These are phyloP conservation scores for Nicotiana rustica DNA, from an alignment of 305 asterid species.

Conservation along the genomic window DNA sequence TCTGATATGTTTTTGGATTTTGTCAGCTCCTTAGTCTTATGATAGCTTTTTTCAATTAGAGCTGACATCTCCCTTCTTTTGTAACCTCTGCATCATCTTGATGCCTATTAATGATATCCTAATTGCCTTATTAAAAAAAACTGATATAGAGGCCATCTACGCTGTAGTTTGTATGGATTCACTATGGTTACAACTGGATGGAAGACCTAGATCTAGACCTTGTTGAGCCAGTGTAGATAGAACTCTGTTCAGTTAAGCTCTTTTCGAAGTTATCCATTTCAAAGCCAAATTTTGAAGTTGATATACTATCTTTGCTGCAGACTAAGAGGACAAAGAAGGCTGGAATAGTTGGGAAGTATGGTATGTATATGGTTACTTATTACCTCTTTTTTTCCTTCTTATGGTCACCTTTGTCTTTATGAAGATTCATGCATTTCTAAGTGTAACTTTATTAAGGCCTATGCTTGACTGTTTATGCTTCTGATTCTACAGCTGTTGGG, in stretches of 20 bases:
- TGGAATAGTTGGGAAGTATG: slow-evolving; percentile 62
- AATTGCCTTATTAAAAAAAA: too few species aligned
- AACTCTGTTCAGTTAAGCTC: not conserved
- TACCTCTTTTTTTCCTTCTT: too few species aligned
- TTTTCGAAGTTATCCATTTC: not conserved
- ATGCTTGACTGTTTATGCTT: not conserved
- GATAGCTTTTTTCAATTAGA: too few species aligned
- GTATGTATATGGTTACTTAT: slow-evolving; percentile 33
- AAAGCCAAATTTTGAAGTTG: not conserved
- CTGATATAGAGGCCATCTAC: not conserved
- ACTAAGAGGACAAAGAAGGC: slow-evolving; percentile 64
- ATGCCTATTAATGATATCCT: too few species aligned
- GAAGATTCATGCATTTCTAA: not conserved
- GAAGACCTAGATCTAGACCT: not conserved
- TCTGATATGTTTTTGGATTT: too few species aligned
- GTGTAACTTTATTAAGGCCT: not conserved
- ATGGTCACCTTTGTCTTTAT: not conserved
- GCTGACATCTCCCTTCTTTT: too few species aligned
- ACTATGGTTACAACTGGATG: not conserved
- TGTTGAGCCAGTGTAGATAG: not conserved
- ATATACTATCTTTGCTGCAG: slow-evolving; percentile 32
- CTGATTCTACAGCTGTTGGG: not conserved
- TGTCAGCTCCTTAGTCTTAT: too few species aligned
- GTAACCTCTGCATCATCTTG: too few species aligned
- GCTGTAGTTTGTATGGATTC: not conserved